Base-by-base conservation (phyloP, 257 asterid genomes). In the Solanum lignicaule region DNA sequence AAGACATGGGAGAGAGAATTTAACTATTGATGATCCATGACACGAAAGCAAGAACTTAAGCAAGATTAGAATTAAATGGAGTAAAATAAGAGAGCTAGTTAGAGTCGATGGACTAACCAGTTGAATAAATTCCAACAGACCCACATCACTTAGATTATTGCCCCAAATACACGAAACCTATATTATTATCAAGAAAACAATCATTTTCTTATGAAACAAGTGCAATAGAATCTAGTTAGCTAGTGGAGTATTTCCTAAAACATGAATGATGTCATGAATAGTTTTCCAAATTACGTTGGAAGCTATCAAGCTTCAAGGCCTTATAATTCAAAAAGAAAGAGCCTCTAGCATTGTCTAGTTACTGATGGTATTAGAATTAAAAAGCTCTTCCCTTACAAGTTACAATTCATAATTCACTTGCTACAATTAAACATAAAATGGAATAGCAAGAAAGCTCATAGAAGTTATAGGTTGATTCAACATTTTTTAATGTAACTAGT, bases 111-210 rank as follows among this genome's bases (percentile, higher is more conserved):
- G 33, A 39, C 86, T 91, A 86, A 95, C 99, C 97, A 94, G 99
- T 90, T 94, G 98, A 90, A 96, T 96, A 89, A 89, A 96, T 89
- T 95, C 98, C 83, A 94, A 89, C 85, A 96, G 95, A 94, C 95
- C 98, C 46, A 85, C 87, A 87, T 94, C 98, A 75, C 94, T 94
- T 66, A 96, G 88, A 86, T 88, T 90, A 82, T 94, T 94, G 83
- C 96, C 98, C 91, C 94, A 91, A 88, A 96, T 91, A 91, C 98
- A 93, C 20, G 98, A 98, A 71, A 95, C 98, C 98, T 96, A 93
- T 87, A 92, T 87, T 87, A 92, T 87, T 88, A 62, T 52, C 72
- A 16, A 62, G 35, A 46, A 36, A 86, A 69, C 18, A 86, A 38
- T 27, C 29, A 69, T 23, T 18, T 69, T 31, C 60, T 41, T 25